phyloP scores from a whole-genome alignment of 352 stramenopile species.

The Phytophthora cactorum region DNA sequence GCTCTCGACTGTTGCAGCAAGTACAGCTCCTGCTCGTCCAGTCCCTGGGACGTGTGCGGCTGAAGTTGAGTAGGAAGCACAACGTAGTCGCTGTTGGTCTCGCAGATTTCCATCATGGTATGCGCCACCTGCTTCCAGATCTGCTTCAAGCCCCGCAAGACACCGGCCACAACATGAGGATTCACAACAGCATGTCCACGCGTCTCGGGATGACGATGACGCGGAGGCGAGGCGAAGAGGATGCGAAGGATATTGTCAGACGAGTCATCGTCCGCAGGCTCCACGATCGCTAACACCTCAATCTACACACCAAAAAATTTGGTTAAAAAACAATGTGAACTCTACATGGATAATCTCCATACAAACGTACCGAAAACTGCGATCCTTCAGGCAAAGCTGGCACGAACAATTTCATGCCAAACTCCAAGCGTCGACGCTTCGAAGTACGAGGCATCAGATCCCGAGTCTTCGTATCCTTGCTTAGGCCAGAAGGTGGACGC shows the following conservation, averaged over 20 bases:
- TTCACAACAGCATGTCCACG: slow-evolving; percentile 40
- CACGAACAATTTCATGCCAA: slow-evolving; percentile 72
- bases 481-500: slow-evolving; percentile 26
- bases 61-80: slow-evolving; percentile 26
- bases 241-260: slow-evolving; percentile 47
- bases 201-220: slow-evolving; percentile 26
- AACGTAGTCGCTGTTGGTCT: slow-evolving; percentile 27
- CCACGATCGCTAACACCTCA: slow-evolving; percentile 49
- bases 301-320: slow-evolving; percentile 31
- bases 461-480: slow-evolving; percentile 23
- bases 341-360: not conserved
- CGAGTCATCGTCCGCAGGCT: slow-evolving; percentile 38
- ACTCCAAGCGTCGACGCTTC: slow-evolving; percentile 48
- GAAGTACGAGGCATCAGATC: slow-evolving; percentile 9
- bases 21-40: slow-evolving; percentile 31
- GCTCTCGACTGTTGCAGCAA: slow-evolving; percentile 46
- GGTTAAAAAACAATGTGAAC: slow-evolving; percentile 4
- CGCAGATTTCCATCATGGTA: slow-evolving; percentile 49
- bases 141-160: slow-evolving; percentile 52
- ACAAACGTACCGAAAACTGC: slow-evolving; percentile 55
- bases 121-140: slow-evolving; percentile 64
- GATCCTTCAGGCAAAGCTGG: slow-evolving; percentile 57
- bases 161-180: slow-evolving; percentile 49
- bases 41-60: slow-evolving; percentile 1
- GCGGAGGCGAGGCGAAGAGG: slow-evolving; percentile 43